Evolutionary conservation across 768 basidiomycete genomes (phyloP).

Genomic region (Pleurotus giganteus): DNA sequence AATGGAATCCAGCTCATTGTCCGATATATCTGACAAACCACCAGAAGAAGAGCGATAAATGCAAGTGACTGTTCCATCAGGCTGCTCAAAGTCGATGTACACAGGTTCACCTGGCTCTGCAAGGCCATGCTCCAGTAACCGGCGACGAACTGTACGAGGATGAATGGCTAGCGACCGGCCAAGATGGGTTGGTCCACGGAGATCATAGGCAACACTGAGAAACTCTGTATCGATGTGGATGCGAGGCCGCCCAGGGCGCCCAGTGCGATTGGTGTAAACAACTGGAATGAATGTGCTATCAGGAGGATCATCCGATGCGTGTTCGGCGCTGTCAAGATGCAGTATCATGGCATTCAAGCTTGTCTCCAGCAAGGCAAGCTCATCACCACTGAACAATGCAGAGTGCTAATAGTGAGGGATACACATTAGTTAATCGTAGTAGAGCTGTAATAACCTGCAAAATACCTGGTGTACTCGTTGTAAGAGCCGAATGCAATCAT

Average conservation of each 20-base stretch:
- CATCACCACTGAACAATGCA: background rate
- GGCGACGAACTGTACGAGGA: slow-evolving; percentile 15
- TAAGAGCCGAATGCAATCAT: slow-evolving; percentile 13
- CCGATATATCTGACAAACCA: slow-evolving; percentile 17
- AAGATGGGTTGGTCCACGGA: slow-evolving; percentile 19
- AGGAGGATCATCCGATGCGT: slow-evolving; percentile 8
- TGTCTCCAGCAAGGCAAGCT: background rate
- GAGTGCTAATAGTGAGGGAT: background rate
- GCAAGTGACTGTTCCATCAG: slow-evolving; percentile 14
- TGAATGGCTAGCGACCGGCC: slow-evolving; percentile 14
- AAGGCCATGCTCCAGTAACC: slow-evolving; percentile 21
- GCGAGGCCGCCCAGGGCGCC: slow-evolving; percentile 21
- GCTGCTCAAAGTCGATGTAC: slow-evolving; percentile 7
- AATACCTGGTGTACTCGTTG: background rate
- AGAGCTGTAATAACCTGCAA: background rate
- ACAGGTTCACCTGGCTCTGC: slow-evolving; percentile 17
- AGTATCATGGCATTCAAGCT: slow-evolving; percentile 11
- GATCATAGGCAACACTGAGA: slow-evolving; percentile 17
- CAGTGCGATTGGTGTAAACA: slow-evolving; percentile 5
- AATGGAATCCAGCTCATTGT: slow-evolving; percentile 21
- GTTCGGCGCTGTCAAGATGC: slow-evolving; percentile 6
- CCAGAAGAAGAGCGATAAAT: slow-evolving; percentile 11
- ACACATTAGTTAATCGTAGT: background rate
- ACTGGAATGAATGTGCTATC: background rate
- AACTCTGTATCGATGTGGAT: slow-evolving; percentile 25